Percentiles rank a stretch among this genome's conserved stretches.
These are phyloP conservation scores for Xylariaceae sp. DNA, from an alignment of 2,329 filamentous ascomycete genomes.

Conservation along the genomic window DNA sequence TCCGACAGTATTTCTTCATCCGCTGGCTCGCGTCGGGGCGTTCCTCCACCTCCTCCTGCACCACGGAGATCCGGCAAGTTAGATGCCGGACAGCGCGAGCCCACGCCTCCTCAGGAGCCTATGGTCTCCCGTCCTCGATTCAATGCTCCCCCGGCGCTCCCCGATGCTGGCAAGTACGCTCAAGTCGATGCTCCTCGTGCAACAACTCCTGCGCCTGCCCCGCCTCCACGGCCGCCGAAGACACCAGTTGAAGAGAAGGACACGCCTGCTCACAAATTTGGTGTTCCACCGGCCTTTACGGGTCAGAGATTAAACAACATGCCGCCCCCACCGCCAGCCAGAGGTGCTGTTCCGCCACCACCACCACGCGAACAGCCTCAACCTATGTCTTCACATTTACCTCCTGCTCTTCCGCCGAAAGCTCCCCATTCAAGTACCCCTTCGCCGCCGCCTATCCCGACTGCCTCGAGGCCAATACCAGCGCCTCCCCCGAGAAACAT, in stretches of 20 bases:
- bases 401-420: conserved; percentile 42
- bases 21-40: conserved; percentile 39
- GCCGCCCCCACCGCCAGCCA: conserved; percentile 73
- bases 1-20: conserved; percentile 36
- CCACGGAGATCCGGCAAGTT: conserved; percentile 54
- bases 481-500: conserved; percentile 50
- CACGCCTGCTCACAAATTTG: conserved; percentile 54
- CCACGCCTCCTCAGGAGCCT: conserved; percentile 64
- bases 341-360: conserved; percentile 68
- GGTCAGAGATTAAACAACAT: conserved; percentile 55
- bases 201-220: conserved; percentile 55
- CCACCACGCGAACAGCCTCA: conserved; percentile 47
- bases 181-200: conserved; percentile 46
- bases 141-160: conserved; percentile 78
- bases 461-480: conserved; percentile 47
- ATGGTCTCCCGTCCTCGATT: conserved; percentile 70
- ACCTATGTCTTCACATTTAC: conserved; percentile 30
- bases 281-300: conserved; percentile 74
- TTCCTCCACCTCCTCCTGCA: conserved; percentile 55
- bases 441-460: conserved; percentile 46
- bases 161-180: conserved; percentile 85
- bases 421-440: conserved; percentile 34
- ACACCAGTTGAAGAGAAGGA: conserved; percentile 65
- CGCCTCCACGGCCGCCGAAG: conserved; percentile 66
- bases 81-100: conserved; percentile 41